phyloP scores from a whole-genome alignment of 2,329 filamentous ascomycete genomes.

The Fusarium scirpi region DNA sequence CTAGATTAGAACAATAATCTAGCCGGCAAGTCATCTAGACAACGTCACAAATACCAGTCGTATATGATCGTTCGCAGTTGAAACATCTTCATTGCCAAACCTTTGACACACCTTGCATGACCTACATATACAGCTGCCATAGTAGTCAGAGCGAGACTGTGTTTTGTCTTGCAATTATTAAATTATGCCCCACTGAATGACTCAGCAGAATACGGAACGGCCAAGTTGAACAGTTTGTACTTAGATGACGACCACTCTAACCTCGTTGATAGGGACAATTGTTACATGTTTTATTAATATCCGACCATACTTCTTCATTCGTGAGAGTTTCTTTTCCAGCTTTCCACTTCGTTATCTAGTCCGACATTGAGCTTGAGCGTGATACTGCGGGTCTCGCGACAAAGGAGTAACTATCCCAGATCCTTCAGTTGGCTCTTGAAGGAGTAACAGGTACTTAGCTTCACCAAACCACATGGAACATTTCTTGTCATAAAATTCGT shows the following conservation, averaged over 20 bases:
- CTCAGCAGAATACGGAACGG: slow-evolving; percentile 18
- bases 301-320: background rate
- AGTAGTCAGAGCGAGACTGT: background rate
- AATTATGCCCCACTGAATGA: slow-evolving; percentile 18
- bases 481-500: background rate
- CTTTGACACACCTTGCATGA: background rate
- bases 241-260: slow-evolving; percentile 11
- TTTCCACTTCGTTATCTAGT: background rate
- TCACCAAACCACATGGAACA: background rate
- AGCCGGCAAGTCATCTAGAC: background rate
- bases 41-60: background rate
- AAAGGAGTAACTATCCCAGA: slow-evolving; percentile 13
- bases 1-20: background rate
- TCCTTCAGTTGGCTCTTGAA: slow-evolving; percentile 4
- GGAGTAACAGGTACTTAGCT: background rate
- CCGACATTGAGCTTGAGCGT: background rate
- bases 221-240: background rate
- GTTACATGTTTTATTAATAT: background rate
- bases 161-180: background rate
- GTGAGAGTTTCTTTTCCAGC: too few species aligned
- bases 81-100: background rate
- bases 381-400: slow-evolving; percentile 11
- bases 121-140: background rate
- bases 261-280: background rate
- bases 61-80: background rate